These are phyloP conservation scores for Alopecurus myosuroides DNA, from an alignment of 176 grass and related monocot genomes.

Conservation along the genomic window DNA sequence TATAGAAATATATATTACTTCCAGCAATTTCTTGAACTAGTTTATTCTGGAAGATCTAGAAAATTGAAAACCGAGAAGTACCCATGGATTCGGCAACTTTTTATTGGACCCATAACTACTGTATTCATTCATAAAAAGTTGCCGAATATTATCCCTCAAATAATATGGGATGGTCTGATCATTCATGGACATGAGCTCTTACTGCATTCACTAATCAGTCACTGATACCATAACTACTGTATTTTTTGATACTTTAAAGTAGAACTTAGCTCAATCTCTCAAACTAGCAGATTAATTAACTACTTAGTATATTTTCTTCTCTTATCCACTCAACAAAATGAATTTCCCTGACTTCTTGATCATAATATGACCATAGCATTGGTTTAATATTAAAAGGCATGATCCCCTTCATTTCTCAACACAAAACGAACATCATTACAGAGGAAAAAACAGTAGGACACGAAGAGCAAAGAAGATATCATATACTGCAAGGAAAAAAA, in stretches of 20 bases:
- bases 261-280: background rate
- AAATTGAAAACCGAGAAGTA: background rate
- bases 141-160: too few relatives aligned
- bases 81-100: too few relatives aligned
- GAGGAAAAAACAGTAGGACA: background rate
- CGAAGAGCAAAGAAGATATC: background rate
- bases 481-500: too few relatives aligned
- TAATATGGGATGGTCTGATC: background rate
- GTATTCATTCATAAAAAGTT: too few relatives aligned
- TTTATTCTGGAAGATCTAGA: background rate
- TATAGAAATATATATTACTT: slow-evolving; percentile 12
- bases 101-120: too few relatives aligned
- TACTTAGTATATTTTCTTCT: background rate
- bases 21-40: background rate
- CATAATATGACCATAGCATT: background rate
- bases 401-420: background rate
- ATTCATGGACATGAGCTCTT: too few relatives aligned
- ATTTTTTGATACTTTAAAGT: background rate
- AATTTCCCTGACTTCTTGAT: background rate
- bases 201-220: too few relatives aligned
- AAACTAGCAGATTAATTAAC: background rate
- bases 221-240: background rate
- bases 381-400: background rate
- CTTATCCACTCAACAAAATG: background rate
- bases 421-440: background rate